Evolutionary conservation across 495 filamentous ascomycete species (phyloP), one percentile per base, ranked within the genome.

Genomic region (Penicillium soppii): DNA sequence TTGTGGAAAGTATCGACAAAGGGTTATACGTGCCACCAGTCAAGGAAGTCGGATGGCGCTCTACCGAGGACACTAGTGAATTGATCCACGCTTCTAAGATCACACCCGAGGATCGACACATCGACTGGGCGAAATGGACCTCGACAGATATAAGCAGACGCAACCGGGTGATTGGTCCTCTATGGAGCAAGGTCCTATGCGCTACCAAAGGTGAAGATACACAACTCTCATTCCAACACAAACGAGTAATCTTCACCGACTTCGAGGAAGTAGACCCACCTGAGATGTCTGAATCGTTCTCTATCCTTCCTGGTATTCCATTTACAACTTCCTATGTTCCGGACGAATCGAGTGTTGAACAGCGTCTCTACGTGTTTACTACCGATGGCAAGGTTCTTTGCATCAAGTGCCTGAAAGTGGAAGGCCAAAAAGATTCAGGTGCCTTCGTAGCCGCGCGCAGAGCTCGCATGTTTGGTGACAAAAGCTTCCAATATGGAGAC

Each of bases 21-120:
- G 72, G 82, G 2, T 46, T 88, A 1, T 92, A 90, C 50, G 73
- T 91, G 1, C 84, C 84, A 3, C 88, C 88, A 5, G 51, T 82
- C 3, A 50, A 64, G 29, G 57, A 74, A 6, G 67, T 57, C 3
- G 73, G 74, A 27, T 75, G 73, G 73, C 54, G 47, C 7, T 30
- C 58, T 10, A 26, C 56, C 13, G 47, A 56, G 21, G 42, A 37
- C 5, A 53, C 47, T 12, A 37, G 56, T 8, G 26, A 59, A 9
- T 43, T 73, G 35, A 63, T 58, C 7, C 71, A 78, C 49, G 81
- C 81, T 9, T 60, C 70, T 0, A 84, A 84, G 50, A 78, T 83
- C 25, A 75, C 61, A 16, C 65, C 79, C 3, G 67, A 78, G 29
- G 78, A 84, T 51, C 65, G 73, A 1, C 74, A 75, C 47, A 68